Percentiles rank a stretch among this genome's conserved stretches.
phyloP scores from a whole-genome alignment of 2,329 filamentous ascomycete genomes.

The Xenoacremonium recifei region DNA sequence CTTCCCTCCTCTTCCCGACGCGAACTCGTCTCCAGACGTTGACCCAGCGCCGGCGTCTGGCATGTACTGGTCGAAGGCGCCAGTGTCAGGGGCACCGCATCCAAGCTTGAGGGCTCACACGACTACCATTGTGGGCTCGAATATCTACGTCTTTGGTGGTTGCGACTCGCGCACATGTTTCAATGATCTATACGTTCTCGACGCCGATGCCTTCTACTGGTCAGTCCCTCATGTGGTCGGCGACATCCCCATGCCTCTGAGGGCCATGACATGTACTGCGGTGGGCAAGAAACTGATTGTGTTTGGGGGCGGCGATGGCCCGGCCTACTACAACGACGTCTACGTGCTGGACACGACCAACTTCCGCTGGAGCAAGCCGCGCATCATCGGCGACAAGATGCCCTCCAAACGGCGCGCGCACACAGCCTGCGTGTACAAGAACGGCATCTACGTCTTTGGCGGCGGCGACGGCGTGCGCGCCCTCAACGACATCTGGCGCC shows the following conservation, averaged over 20 bases:
- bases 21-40: conserved; percentile 57
- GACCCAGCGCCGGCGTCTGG: conserved; percentile 63
- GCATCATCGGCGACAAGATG: conserved; percentile 54
- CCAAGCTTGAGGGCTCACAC: conserved; percentile 65
- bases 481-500: conserved; percentile 70
- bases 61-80: conserved; percentile 71
- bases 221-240: conserved; percentile 63
- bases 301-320: conserved; percentile 69
- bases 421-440: conserved; percentile 70
- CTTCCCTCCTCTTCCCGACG: conserved; percentile 58
- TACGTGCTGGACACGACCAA: conserved; percentile 71
- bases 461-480: conserved; percentile 69
- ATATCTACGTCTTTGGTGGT: conserved; percentile 67
- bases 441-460: conserved; percentile 70
- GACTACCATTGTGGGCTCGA: conserved; percentile 63
- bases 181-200: conserved; percentile 67
- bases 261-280: conserved; percentile 71
- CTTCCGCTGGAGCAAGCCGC: conserved; percentile 64
- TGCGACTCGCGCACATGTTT: conserved; percentile 67
- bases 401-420: conserved; percentile 65
- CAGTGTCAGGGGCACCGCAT: conserved; percentile 60
- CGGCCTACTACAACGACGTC: conserved; percentile 70
- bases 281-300: conserved; percentile 69
- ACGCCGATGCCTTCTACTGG: conserved; percentile 70
- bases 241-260: conserved; percentile 62